Base-by-base conservation (phyloP, 2,329 filamentous ascomycete species). In the Botrytis cinerea region DNA sequence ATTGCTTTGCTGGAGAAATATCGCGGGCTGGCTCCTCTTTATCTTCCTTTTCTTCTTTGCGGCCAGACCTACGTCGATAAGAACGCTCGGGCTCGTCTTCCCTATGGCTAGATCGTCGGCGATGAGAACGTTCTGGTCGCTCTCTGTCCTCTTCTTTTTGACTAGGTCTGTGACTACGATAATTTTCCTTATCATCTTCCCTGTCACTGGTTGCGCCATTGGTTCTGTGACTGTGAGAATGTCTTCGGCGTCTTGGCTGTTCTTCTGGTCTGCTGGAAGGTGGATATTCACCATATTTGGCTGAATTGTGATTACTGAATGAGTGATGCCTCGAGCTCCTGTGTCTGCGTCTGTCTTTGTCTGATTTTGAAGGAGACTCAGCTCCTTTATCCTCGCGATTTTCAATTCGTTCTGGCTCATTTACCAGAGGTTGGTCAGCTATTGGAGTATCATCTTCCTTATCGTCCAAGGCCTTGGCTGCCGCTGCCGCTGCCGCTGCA, bases 1-100 rank as follows among this genome's bases (percentile, higher is more conserved):
- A 60, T 32, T 67, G 66, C 74, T 25, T 71, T 70, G 43, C 75
- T 61, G 40, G 72, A 40, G 72, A 73, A 38, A 54, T 67, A n/a
- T 14, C 59, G 32, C 64, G 54, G 12, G 25, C 28, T 35, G n/a
- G n/a, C 48, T 70, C 71, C n/a, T 70, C 32, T 43, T 48, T 62
- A n/a, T 54, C 48, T 22, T 51, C 45, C 54, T 45, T 72, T 51
- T 69, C 71, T 20, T 62, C 59, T 51, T 71, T 64, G 28, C 59
- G 54, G 18, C 48, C n/a, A 35, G 51, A 60, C 43, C 57, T 64
- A 43, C 45, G 57, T 51, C 70, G 45, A 48, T 71, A 43, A 12
- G 45, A 71, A 28, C 35, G 70, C 45, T 54, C 40, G 46, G 40
- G 43, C 22, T 63, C 54, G 3, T 57, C 48, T 57, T 69, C 66